phyloP scores from a whole-genome alignment of 345 rosid species.

The Eucalyptus rudis region DNA sequence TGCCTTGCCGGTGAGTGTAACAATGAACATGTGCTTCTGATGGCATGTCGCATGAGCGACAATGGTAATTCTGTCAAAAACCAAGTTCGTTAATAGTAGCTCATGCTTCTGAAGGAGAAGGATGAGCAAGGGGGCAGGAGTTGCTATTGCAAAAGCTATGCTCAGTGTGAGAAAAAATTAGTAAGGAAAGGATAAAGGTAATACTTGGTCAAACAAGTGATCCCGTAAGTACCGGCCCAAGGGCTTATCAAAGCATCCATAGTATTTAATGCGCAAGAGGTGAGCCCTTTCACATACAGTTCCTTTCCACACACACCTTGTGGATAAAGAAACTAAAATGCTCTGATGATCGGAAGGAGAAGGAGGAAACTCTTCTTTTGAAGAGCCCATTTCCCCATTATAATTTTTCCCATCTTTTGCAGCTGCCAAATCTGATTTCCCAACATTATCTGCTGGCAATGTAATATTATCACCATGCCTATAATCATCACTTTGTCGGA shows the following conservation, averaged over 20 bases:
- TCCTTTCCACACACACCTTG: conserved; percentile 92
- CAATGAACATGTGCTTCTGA: conserved; percentile 96
- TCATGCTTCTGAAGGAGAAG: not conserved
- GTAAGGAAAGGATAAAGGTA: not conserved
- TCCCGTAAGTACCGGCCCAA: conserved; percentile 82
- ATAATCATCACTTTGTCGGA: conserved; percentile 6
- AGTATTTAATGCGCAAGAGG: conserved; percentile 85
- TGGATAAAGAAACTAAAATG: conserved; percentile 88
- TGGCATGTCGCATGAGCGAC: conserved; percentile 80
- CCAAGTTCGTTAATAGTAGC: not conserved
- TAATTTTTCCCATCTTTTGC: conserved; percentile 8
- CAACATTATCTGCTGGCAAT: not conserved
- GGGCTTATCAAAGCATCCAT: conserved; percentile 90
- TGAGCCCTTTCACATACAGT: conserved; percentile 86
- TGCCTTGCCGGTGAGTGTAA: conserved; percentile 93
- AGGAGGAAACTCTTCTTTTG: conserved; percentile 81
- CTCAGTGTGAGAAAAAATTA: not conserved
- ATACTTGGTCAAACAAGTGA: conserved; percentile 89
- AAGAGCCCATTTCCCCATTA: conserved; percentile 34
- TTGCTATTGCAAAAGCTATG: not conserved
- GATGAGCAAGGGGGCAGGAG: not conserved
- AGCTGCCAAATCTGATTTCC: conserved; percentile 7
- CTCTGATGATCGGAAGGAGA: conserved; percentile 92
- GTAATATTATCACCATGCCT: conserved; percentile 2
- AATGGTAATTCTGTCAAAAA: conserved; percentile 35